Evolutionary conservation across 1,284 basidiomycete genomes (phyloP).

Genomic region (Porodaedalea pini): DNA sequence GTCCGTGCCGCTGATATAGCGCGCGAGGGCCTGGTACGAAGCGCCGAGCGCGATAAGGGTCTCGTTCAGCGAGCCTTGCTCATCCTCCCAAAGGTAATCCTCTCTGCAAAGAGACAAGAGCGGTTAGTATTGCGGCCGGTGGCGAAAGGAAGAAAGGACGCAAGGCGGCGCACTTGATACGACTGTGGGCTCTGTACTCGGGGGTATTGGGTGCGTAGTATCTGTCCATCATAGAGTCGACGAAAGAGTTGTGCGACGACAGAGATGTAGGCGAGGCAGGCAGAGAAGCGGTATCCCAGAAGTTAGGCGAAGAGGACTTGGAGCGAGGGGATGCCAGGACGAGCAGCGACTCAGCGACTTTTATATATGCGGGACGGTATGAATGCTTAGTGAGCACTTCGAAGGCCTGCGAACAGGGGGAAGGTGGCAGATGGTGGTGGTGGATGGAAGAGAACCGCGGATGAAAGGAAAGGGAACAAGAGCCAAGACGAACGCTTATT

Average conservation of each 20-base stretch:
- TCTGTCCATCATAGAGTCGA: conserved; percentile 49
- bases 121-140: conserved; percentile 15
- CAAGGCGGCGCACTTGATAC: conserved; percentile 52
- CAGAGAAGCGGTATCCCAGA: neutral
- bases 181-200: conserved; percentile 67
- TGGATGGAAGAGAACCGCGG: neutral
- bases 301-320: neutral
- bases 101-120: conserved; percentile 42
- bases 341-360: neutral
- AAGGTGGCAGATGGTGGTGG: too few relatives aligned
- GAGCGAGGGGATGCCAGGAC: neutral
- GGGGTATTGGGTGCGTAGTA: conserved; percentile 69
- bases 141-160: conserved; percentile 11
- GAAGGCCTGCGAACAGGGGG: too few relatives aligned
- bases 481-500: too few relatives aligned
- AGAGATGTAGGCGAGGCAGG: neutral
- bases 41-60: conserved; percentile 64
- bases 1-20: conserved; percentile 45
- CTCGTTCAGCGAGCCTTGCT: conserved; percentile 45
- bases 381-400: conserved; percentile 2
- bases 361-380: neutral
- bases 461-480: too few relatives aligned
- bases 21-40: conserved; percentile 41
- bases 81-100: conserved; percentile 63
- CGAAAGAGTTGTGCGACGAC: neutral